These are phyloP conservation scores for Chalaropsis ovoidea DNA, from an alignment of 2,329 filamentous ascomycete species.

Conservation along the genomic window DNA sequence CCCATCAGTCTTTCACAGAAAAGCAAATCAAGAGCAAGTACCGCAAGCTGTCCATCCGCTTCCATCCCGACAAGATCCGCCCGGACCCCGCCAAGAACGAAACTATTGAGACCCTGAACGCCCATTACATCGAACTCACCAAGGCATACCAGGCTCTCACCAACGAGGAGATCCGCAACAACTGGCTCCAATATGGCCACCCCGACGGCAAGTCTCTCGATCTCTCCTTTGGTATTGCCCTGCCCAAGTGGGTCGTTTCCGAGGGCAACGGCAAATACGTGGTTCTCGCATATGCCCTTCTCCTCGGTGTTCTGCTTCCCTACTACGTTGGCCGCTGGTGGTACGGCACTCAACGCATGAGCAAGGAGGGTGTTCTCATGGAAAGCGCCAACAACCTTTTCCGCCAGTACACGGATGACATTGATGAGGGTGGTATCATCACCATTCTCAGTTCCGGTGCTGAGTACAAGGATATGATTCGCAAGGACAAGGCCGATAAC, in stretches of 20 bases:
- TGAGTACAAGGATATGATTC: conserved; percentile 69
- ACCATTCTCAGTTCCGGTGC: conserved; percentile 72
- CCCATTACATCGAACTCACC: conserved; percentile 84
- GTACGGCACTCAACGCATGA: conserved; percentile 90
- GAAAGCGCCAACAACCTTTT: conserved; percentile 93
- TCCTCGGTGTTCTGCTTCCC: conserved; percentile 82
- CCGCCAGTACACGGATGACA: conserved; percentile 77
- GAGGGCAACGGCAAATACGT: conserved; percentile 96
- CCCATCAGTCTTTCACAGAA: conserved; percentile 69
- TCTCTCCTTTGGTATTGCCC: conserved; percentile 92
- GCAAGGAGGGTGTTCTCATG: conserved; percentile 85
- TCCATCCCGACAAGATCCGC: conserved; percentile 85
- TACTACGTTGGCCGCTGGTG: conserved; percentile 96
- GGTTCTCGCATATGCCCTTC: conserved; percentile 73
- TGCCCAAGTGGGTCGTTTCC: conserved; percentile 84
- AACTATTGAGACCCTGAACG: conserved; percentile 72
- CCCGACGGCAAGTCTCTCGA: conserved; percentile 90
- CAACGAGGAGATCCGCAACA: conserved; percentile 93
- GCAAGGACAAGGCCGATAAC: conserved; percentile 66
- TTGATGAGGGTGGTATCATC: conserved; percentile 70
- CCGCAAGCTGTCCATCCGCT: conserved; percentile 71
- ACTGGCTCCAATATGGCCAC: conserved; percentile 91
- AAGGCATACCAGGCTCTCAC: conserved; percentile 98
- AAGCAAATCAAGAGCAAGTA: conserved; percentile 89
- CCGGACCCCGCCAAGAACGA: conserved; percentile 81